Evolutionary conservation across 257 asterid species (phyloP).

Genomic region (Phtheirospermum japonicum): DNA sequence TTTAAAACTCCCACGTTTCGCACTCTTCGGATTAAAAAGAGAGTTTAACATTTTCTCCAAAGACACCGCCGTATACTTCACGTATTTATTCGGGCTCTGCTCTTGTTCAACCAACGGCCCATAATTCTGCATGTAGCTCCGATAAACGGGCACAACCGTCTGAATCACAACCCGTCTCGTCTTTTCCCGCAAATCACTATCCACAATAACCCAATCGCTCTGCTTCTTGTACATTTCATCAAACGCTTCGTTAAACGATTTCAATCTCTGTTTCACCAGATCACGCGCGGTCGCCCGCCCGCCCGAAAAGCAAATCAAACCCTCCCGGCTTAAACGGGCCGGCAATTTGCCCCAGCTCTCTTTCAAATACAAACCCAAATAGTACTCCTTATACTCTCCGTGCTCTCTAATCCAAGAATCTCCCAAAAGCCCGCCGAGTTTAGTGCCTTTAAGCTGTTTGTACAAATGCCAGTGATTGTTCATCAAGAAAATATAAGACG

Average conservation of each 20-base stretch:
- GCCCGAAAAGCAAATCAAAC: conserved; percentile 78
- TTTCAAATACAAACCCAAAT: conserved; percentile 38
- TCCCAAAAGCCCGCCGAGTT: conserved; percentile 64
- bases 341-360: conserved; percentile 96
- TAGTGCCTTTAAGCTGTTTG: conserved; percentile 67
- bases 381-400: conserved; percentile 55
- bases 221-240: conserved; percentile 74
- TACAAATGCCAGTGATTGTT: conserved; percentile 79
- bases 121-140: conserved; percentile 92
- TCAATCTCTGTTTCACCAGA: conserved; percentile 73
- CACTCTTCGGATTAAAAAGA: conserved; percentile 56
- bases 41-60: conserved; percentile 68
- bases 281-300: conserved; percentile 87
- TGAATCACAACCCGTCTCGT: conserved; percentile 53
- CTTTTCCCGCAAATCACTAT: conserved; percentile 67
- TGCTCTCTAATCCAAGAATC: conserved; percentile 66
- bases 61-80: conserved; percentile 63
- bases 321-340: conserved; percentile 72
- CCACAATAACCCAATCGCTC: conserved; percentile 52
- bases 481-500: conserved; percentile 67
- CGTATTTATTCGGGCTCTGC: conserved; percentile 39
- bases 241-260: conserved; percentile 70
- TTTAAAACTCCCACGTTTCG: conserved; percentile 71
- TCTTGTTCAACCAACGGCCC: conserved; percentile 91
- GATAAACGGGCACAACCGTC: conserved; percentile 78